Base-by-base conservation (phyloP, 108 stramenopile species). In the Pseudonitzschia multistriata region DNA sequence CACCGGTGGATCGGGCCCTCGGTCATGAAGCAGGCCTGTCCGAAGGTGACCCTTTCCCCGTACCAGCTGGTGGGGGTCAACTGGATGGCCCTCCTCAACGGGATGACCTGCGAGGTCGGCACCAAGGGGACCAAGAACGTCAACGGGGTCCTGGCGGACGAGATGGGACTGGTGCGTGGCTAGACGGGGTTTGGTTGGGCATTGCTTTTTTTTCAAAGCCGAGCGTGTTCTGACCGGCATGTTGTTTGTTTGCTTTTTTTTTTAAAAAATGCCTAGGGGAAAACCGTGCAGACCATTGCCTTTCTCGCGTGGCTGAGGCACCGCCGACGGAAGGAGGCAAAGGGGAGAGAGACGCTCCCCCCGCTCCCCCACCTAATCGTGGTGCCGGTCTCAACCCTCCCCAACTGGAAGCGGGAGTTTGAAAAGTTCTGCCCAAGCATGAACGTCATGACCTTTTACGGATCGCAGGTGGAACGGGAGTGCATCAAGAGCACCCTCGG, bases 101-200 rank as follows among this genome's bases (percentile, higher is more conserved):
- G 86, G 22, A 82, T 87, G 74, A 85, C 80, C 33, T 86, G 82
- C 56, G 72, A 70, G 30, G 57, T 78, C 53, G 62, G 79, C 21
- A 54, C 59, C 31, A 79, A 81, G 62, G 61, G 37, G 25, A 68
- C 54, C 29, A 72, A 75, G 35, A 61, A 60, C 29, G 89, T 98
- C 64, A 98, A 97, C 83, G 98, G 98, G 21, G 91, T 99, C 42
- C 82, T 99, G 62, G 97, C 97, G 3, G 98, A 98, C 71, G 98
- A 98, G 74, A 97, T 98, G 96, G 95, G 97, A 25, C 76, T 94
- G 49, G 93, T 66, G 61, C 34, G 60, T 74, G 39, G 22, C 24
- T 22, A 53, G 65, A 50, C 37, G 14, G n/a, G n/a, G n/a, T n/a
- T n/a, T n/a, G n/a, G n/a, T n/a, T n/a, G n/a, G n/a, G n/a, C n/a